Conservation (phyloP, 2,329 filamentous ascomycete species). For the Neofusicoccum cordaticola region DNA sequence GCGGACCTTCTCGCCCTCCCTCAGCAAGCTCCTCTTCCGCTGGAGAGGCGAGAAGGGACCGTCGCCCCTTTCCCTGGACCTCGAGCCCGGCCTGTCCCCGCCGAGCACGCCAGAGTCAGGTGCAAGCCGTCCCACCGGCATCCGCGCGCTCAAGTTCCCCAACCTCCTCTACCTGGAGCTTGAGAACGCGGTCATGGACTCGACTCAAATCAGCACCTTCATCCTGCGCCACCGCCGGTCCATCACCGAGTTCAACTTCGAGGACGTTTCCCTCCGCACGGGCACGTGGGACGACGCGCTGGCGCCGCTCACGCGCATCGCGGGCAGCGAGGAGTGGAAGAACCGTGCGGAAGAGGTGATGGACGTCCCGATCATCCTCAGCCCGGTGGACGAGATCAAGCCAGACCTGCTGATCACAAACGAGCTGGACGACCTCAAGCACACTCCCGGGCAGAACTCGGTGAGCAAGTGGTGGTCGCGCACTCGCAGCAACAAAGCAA, state of each 20-base stretch:
- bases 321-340: constrained; percentile 41
- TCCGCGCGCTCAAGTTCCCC: constrained; percentile 57
- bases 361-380: constrained; percentile 40
- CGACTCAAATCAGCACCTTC: constrained; percentile 66
- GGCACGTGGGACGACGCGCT: constrained; percentile 82
- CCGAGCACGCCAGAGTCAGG: constrained; percentile 41
- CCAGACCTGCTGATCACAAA: constrained; percentile 32
- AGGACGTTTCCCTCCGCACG: constrained; percentile 67
- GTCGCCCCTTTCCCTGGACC: constrained; percentile 67
- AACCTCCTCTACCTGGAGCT: constrained; percentile 67
- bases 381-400: constrained; percentile 29
- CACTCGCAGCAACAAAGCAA: constrained; percentile 22
- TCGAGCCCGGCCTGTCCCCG: constrained; percentile 67
- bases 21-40: constrained; percentile 71
- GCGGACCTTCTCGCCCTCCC: constrained; percentile 61
- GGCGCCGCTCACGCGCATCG: constrained; percentile 59
- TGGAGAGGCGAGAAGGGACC: constrained; percentile 74
- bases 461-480: constrained; percentile 32
- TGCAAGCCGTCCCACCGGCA: constrained; percentile 23
- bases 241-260: constrained; percentile 76
- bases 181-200: constrained; percentile 70
- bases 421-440: constrained; percentile 29
- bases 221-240: constrained; percentile 65
- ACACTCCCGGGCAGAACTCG: constrained; percentile 22
- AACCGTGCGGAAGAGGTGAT: constrained; percentile 27